phyloP scores from a whole-genome alignment of 2,329 filamentous ascomycete species.

The Metarhizium brunneum region DNA sequence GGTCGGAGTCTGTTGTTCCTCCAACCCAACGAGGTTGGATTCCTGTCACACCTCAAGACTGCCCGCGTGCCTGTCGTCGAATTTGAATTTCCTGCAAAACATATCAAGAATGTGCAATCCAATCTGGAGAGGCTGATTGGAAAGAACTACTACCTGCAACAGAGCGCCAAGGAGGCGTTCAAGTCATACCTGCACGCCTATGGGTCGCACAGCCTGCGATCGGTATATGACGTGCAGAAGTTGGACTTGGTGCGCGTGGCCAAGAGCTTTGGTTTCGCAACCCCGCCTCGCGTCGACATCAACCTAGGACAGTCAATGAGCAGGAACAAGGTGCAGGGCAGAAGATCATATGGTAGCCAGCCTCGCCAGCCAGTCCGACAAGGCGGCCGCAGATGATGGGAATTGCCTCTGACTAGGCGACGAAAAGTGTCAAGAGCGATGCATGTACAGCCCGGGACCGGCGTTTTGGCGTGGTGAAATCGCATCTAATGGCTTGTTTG shows the following conservation, averaged over 20 bases:
- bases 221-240: slow-evolving; percentile 70
- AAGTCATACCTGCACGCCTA: slow-evolving; percentile 92
- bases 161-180: slow-evolving; percentile 70
- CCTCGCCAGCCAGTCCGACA: slow-evolving; percentile 45
- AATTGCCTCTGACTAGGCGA: background rate
- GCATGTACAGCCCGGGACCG: background rate
- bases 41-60: slow-evolving; percentile 83
- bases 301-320: slow-evolving; percentile 72
- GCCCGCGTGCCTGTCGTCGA: slow-evolving; percentile 90
- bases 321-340: slow-evolving; percentile 55
- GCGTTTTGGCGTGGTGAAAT: background rate
- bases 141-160: slow-evolving; percentile 96
- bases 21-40: slow-evolving; percentile 84
- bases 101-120: slow-evolving; percentile 82
- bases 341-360: slow-evolving; percentile 69
- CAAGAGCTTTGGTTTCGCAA: slow-evolving; percentile 72
- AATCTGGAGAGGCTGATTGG: slow-evolving; percentile 90
- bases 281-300: slow-evolving; percentile 75
- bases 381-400: slow-evolving; percentile 7
- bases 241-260: slow-evolving; percentile 76
- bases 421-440: background rate
- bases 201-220: slow-evolving; percentile 56
- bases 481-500: background rate
- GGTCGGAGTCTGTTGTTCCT: slow-evolving; percentile 89
- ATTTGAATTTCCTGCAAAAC: slow-evolving; percentile 88